Evolutionary conservation across 164 flowering plant genomes (phyloP).

Genomic region (Tinospora cordifolia): DNA sequence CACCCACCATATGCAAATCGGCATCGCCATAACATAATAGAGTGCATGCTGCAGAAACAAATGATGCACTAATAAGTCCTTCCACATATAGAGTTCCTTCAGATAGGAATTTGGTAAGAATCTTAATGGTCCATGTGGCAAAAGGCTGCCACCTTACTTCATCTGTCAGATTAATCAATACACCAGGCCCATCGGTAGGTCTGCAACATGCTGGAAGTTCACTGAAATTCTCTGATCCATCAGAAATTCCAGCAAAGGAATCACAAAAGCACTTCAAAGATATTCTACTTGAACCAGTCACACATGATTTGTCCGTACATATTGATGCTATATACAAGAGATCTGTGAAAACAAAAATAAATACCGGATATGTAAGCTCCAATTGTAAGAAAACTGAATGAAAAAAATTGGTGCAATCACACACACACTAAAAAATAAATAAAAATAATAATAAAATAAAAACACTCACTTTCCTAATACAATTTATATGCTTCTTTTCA

Average conservation of each 20-base stretch:
- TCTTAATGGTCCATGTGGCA: constrained; percentile 71
- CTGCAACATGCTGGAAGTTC: constrained; percentile 57
- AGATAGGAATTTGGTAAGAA: constrained; percentile 69
- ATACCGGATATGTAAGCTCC: constrained; percentile 6
- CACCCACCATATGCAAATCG: constrained; percentile 79
- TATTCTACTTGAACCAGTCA: constrained; percentile 28
- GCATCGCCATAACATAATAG: constrained; percentile 77
- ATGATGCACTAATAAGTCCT: constrained; percentile 60
- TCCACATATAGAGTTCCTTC: constrained; percentile 87
- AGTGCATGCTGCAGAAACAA: constrained; percentile 55
- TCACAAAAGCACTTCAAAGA: constrained; percentile 57
- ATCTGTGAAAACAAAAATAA: constrained; percentile 40
- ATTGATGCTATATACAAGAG: constrained; percentile 47
- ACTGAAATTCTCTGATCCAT: constrained; percentile 38
- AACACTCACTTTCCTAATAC: not conserved
- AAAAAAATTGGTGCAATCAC: not conserved
- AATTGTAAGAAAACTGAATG: constrained; percentile 1
- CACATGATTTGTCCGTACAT: constrained; percentile 25
- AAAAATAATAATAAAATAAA: not conserved
- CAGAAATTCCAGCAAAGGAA: constrained; percentile 46
- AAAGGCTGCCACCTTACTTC: constrained; percentile 71
- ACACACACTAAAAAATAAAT: not conserved
- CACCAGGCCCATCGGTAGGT: constrained; percentile 62
- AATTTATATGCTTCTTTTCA: not conserved
- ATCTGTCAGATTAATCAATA: constrained; percentile 54